phyloP scores from a whole-genome alignment of 2,329 filamentous ascomycete species.

The Xylariales sp. region DNA sequence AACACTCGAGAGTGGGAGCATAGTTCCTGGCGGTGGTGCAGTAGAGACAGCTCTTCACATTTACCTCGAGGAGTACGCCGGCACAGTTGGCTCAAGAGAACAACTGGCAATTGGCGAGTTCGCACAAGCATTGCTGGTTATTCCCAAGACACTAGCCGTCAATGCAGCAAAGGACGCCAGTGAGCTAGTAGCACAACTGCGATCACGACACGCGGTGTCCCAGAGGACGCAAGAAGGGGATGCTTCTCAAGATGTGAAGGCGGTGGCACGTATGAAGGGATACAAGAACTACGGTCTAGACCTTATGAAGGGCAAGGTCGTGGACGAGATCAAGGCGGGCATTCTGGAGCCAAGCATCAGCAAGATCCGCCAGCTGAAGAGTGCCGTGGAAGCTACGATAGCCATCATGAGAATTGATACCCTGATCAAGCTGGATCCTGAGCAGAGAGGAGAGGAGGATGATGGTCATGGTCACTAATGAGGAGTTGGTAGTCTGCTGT shows the following conservation, averaged over 20 bases:
- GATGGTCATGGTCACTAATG: conserved; percentile 80
- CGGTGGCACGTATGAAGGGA: conserved; percentile 85
- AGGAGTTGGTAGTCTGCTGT: too few species aligned
- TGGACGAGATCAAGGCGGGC: conserved; percentile 90
- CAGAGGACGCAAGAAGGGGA: conserved; percentile 89
- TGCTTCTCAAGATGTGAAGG: conserved; percentile 80
- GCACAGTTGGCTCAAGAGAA: conserved; percentile 93
- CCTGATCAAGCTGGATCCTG: conserved; percentile 94
- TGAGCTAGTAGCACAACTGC: conserved; percentile 91
- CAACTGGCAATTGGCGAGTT: conserved; percentile 98
- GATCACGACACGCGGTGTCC: conserved; percentile 87
- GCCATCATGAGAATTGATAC: conserved; percentile 99
- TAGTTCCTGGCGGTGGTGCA: conserved; percentile 92
- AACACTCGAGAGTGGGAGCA: conserved; percentile 91
- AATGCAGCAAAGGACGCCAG: conserved; percentile 96
- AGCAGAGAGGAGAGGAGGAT: conserved; percentile 69
- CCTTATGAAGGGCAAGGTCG: conserved; percentile 80
- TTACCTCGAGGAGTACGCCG: conserved; percentile 97
- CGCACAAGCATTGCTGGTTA: conserved; percentile 85
- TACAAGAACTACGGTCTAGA: conserved; percentile 99
- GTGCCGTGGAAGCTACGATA: conserved; percentile 96
- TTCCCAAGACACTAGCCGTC: conserved; percentile 93
- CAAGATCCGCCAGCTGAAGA: conserved; percentile 98
- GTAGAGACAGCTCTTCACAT: conserved; percentile 99
- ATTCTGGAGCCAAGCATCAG: conserved; percentile 96